phyloP scores from a whole-genome alignment of 75 land plant species.

The Larix kaempferi region DNA sequence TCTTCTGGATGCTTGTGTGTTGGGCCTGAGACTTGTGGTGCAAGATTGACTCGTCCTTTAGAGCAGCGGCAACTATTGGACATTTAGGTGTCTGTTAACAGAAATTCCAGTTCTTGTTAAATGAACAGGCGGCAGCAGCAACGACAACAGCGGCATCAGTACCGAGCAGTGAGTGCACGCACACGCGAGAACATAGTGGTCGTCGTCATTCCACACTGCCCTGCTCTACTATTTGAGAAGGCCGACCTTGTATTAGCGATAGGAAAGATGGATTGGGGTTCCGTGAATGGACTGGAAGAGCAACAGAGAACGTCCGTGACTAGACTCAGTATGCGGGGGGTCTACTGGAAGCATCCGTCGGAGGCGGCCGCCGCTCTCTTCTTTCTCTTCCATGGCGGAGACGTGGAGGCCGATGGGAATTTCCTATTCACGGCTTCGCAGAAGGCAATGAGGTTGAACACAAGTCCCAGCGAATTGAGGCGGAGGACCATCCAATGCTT shows the following conservation, averaged over 20 bases:
- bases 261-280: slow-evolving; percentile 22
- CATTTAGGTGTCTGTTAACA: too few relatives aligned
- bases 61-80: too few relatives aligned
- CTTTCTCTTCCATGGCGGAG: slow-evolving; percentile 41
- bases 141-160: too few relatives aligned
- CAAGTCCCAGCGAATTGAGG: slow-evolving; percentile 16
- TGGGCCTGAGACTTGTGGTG: too few relatives aligned
- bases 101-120: too few relatives aligned
- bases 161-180: too few relatives aligned
- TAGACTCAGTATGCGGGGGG: slow-evolving; percentile 28
- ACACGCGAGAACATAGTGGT: too few relatives aligned
- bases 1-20: too few relatives aligned
- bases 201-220: too few relatives aligned
- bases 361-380: slow-evolving; percentile 10
- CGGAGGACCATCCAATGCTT: slow-evolving; percentile 25
- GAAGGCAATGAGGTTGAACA: slow-evolving; percentile 23
- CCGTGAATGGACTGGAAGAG: slow-evolving; percentile 31
- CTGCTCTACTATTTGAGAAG: too few relatives aligned
- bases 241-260: not conserved
- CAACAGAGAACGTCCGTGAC: slow-evolving; percentile 26
- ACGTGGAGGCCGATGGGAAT: slow-evolving; percentile 48
- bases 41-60: too few relatives aligned
- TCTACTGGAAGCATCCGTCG: slow-evolving; percentile 36
- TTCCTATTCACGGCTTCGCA: slow-evolving; percentile 38
- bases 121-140: too few relatives aligned